Conservation (phyloP, 179 eudicot species). For the Amaranthus tricolor region DNA sequence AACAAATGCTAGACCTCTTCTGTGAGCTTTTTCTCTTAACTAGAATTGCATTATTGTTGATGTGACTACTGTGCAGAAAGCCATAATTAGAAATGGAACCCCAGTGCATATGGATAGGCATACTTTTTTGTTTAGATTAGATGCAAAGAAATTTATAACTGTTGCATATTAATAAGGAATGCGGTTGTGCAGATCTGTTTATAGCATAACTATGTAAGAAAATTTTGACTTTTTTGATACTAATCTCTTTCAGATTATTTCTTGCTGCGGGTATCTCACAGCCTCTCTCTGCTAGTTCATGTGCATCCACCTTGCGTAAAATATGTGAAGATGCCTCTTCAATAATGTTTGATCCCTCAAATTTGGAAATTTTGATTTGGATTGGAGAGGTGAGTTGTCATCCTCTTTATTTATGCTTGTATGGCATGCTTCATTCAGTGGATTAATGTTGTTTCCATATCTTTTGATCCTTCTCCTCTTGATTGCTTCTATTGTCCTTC, state of each 20-base stretch:
- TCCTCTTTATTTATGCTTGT: slow-evolving; percentile 6
- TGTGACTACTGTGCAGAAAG: slow-evolving; percentile 1
- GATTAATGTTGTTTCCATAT: background rate
- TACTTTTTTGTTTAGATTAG: background rate
- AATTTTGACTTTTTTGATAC: slow-evolving; percentile 13
- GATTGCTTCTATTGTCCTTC: too few species aligned
- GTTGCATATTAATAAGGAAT: background rate
- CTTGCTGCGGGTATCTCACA: slow-evolving; percentile 80
- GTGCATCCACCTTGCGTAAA: slow-evolving; percentile 88
- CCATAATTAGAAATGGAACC: background rate
- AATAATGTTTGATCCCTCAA: slow-evolving; percentile 58
- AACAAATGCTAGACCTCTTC: slow-evolving; percentile 59
- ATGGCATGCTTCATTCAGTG: background rate
- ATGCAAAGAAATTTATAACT: background rate
- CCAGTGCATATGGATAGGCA: slow-evolving; percentile 13
- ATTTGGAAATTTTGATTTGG: slow-evolving; percentile 84
- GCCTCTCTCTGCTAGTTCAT: slow-evolving; percentile 73
- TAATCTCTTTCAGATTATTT: slow-evolving; percentile 71
- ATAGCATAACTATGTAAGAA: background rate
- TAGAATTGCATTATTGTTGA: slow-evolving; percentile 2
- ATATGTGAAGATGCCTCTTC: slow-evolving; percentile 89
- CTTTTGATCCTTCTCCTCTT: background rate
- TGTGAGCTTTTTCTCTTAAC: slow-evolving; percentile 55
- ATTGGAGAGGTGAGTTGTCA: slow-evolving; percentile 73
- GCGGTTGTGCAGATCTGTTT: background rate